These are phyloP conservation scores for Pholiota molesta DNA, from an alignment of 768 basidiomycete genomes.

Conservation along the genomic window DNA sequence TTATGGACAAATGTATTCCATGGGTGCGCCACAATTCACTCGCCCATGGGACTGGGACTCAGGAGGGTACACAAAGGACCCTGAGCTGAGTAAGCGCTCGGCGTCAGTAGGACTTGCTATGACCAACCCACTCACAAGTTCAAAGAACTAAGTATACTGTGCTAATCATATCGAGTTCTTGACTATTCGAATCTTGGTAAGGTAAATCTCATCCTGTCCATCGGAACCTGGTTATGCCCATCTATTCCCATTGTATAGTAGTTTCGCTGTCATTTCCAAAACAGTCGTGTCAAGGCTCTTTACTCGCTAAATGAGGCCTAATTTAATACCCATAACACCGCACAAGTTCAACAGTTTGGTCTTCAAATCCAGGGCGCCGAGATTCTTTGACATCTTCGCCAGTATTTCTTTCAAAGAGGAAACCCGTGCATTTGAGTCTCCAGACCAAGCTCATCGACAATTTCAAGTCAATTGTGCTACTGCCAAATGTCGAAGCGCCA, in stretches of 20 bases:
- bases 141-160: background rate
- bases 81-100: constrained; percentile 4
- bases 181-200: background rate
- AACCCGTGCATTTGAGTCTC: too few relatives aligned
- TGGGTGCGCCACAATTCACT: background rate
- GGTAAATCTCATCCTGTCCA: background rate
- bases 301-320: background rate
- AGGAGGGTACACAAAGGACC: background rate
- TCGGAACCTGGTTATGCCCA: background rate
- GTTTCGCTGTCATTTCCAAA: background rate
- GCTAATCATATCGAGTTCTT: background rate
- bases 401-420: too few relatives aligned
- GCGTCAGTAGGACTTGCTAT: background rate
- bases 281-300: background rate
- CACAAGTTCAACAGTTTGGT: background rate
- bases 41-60: background rate
- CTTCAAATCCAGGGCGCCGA: background rate
- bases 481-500: background rate
- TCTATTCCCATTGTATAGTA: constrained; percentile 1
- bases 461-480: background rate
- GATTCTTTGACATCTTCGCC: too few relatives aligned
- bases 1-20: background rate
- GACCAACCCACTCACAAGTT: background rate
- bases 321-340: background rate
- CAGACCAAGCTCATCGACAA: too few relatives aligned